Evolutionary conservation across 129 eudicot genomes (phyloP), one percentile per base, ranked within the genome.

Genomic region (Ambrosia trifida): DNA sequence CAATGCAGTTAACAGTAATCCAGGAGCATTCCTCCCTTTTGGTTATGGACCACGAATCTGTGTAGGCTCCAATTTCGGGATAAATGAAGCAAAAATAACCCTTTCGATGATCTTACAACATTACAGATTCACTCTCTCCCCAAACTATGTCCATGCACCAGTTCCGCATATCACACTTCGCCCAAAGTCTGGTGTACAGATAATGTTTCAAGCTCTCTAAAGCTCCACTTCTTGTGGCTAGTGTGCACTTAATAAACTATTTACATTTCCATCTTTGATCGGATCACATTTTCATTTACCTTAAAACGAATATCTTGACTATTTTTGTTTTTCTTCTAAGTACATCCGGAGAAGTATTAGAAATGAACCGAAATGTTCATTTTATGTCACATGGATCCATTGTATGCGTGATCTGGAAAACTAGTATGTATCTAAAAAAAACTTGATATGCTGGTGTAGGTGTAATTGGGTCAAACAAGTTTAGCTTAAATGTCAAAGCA

Each of bases 11-110:
- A 84, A 87, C 67, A 77, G 80, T 20, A 82, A 82, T 65, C 66
- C 75, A 14, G 85, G 81, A 52, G 82, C 83, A 53, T 87, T 84
- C 56, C 17, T 84, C 11, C 89, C 89, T 14, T 87, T 87, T 36
- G 93, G 89, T 14, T 68, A 76, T 77, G 93, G 89, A 14, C 88
- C 89, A 16, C 71, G 93, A 64, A 87, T 71, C 52, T 84, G 93
- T 62, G 89, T 81, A 7, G 89, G 87, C 0, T 54, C 79, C 17
- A 87, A 77, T 64, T 87, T 84, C 40, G 74, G 82, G 9, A 73
- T 79, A 33, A 87, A 76, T 36, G 89, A 87, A 74, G 78, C 83
- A 1, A 87, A 84, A 69, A 76, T 84, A 49, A 76, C 87, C 2
- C 79, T 87, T 35, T 79, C 87, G 33, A 84, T 84, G 93, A 81